Percentiles rank a stretch among this genome's conserved stretches.
Conservation (phyloP, 2,329 filamentous ascomycete species). For the Botrytis aclada region DNA sequence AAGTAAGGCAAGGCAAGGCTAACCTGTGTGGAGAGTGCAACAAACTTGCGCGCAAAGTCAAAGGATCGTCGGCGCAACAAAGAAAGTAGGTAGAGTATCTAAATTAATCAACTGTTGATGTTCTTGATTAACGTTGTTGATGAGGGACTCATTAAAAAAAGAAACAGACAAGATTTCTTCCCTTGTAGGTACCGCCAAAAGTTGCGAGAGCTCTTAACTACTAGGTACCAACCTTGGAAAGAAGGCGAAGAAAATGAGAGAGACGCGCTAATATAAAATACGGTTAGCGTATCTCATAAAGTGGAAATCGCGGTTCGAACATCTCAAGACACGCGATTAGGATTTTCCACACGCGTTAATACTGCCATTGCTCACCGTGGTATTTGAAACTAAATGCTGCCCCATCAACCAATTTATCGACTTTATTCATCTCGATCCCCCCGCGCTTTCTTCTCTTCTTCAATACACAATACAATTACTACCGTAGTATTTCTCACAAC, state of each 20-base stretch:
- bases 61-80: slow-evolving; percentile 9
- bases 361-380: background rate
- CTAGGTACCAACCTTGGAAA: background rate
- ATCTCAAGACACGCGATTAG: slow-evolving; percentile 2
- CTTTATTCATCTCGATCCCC: background rate
- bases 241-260: background rate
- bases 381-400: background rate
- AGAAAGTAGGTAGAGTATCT: background rate
- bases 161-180: background rate
- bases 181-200: background rate
- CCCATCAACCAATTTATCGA: slow-evolving; percentile 15
- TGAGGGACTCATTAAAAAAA: background rate
- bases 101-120: background rate
- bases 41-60: slow-evolving; percentile 9
- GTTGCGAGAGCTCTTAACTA: background rate
- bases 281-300: background rate
- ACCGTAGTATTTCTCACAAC: background rate
- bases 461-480: background rate
- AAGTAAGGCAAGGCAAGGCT: background rate
- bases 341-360: background rate
- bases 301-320: slow-evolving; percentile 16
- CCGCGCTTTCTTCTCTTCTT: background rate
- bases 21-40: background rate
- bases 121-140: background rate
- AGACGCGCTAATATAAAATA: background rate